Percentiles rank a stretch among this genome's conserved stretches.
These are phyloP conservation scores for Talaromyces liani DNA, from an alignment of 495 filamentous ascomycete species.

Conservation along the genomic window DNA sequence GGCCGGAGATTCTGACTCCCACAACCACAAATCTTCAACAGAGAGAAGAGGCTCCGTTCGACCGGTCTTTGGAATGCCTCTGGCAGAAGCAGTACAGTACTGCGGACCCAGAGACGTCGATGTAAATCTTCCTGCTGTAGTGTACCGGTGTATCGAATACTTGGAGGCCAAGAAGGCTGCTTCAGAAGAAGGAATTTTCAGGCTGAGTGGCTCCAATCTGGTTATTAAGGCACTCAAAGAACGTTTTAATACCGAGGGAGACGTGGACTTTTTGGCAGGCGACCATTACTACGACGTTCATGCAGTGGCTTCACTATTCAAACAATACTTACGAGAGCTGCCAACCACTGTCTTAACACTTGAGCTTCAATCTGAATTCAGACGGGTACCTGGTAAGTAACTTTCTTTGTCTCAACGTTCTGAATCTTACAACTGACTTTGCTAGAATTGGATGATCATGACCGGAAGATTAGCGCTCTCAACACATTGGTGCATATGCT, in stretches of 20 bases:
- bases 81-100: slow-evolving; percentile 79
- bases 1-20: slow-evolving; percentile 12
- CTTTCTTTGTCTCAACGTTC: not conserved
- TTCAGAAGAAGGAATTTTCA: slow-evolving; percentile 90
- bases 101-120: slow-evolving; percentile 63
- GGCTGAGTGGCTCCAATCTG: slow-evolving; percentile 87
- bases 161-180: slow-evolving; percentile 76
- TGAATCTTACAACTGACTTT: slow-evolving; percentile 13
- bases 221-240: slow-evolving; percentile 87
- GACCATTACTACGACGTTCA: slow-evolving; percentile 92
- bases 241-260: slow-evolving; percentile 88
- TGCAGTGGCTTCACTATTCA: slow-evolving; percentile 89
- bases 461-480: slow-evolving; percentile 75
- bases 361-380: slow-evolving; percentile 83
- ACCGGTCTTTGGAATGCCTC: slow-evolving; percentile 77
- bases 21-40: slow-evolving; percentile 25
- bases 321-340: slow-evolving; percentile 87
- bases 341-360: slow-evolving; percentile 85
- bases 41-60: slow-evolving; percentile 53
- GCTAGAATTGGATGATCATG: slow-evolving; percentile 56
- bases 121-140: slow-evolving; percentile 82
- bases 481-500: slow-evolving; percentile 78
- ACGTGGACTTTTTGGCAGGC: slow-evolving; percentile 78
- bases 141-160: slow-evolving; percentile 95
- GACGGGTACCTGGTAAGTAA: slow-evolving; percentile 69